phyloP scores from a whole-genome alignment of 495 filamentous ascomycete genomes.

The Mytilinidion resinicola region DNA sequence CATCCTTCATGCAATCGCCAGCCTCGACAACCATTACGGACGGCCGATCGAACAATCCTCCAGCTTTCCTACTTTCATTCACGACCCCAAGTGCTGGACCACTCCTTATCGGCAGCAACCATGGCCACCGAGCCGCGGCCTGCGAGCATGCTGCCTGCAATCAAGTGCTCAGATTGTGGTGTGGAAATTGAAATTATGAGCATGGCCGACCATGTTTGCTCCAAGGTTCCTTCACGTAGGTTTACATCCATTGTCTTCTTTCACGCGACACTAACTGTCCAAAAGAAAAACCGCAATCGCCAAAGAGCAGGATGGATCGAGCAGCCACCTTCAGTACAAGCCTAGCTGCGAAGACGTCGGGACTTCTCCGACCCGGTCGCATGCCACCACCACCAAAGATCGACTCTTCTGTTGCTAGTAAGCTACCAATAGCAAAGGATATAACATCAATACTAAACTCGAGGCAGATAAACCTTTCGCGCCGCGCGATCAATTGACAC shows the following conservation, averaged over 20 bases:
- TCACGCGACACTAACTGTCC: neutral
- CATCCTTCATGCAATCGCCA: neutral
- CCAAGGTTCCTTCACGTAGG: slow-evolving; percentile 25
- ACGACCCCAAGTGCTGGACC: neutral
- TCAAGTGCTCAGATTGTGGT: slow-evolving; percentile 93
- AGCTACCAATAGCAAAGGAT: slow-evolving; percentile 21
- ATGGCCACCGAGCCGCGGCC: slow-evolving; percentile 46
- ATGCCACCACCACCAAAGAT: slow-evolving; percentile 46
- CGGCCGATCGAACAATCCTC: neutral
- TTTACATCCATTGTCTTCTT: neutral
- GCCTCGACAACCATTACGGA: neutral
- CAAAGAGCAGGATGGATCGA: slow-evolving; percentile 21
- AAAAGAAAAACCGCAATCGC: slow-evolving; percentile 6
- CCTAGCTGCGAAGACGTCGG: slow-evolving; percentile 9
- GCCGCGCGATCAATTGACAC: slow-evolving; percentile 51
- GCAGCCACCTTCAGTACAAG: slow-evolving; percentile 15
- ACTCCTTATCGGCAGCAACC: neutral
- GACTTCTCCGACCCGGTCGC: slow-evolving; percentile 26
- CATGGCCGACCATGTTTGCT: slow-evolving; percentile 88
- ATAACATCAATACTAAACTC: slow-evolving; percentile 14
- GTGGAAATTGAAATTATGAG: slow-evolving; percentile 77
- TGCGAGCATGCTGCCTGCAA: slow-evolving; percentile 73
- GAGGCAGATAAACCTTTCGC: slow-evolving; percentile 29
- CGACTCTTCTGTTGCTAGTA: slow-evolving; percentile 52
- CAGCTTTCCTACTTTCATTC: slow-evolving; percentile 6